Evolutionary conservation across 2,329 filamentous ascomycete genomes (phyloP).

Genomic region (Fusarium nodosum): DNA sequence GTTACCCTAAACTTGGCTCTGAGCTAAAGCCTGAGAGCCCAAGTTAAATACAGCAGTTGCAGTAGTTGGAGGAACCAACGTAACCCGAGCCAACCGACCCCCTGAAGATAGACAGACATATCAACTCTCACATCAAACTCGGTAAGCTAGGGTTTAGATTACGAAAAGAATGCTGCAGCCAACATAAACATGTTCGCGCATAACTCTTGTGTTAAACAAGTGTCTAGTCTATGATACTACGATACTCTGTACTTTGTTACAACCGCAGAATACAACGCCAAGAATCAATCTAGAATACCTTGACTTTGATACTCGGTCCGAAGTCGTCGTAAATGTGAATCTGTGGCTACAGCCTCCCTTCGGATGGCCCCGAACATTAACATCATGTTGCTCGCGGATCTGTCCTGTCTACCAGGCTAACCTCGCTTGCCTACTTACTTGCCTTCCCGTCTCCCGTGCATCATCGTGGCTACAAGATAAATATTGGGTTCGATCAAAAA

Average conservation of each 20-base stretch:
- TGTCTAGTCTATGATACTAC: not conserved
- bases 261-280: not conserved
- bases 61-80: slow-evolving; percentile 1
- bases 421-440: slow-evolving; percentile 3
- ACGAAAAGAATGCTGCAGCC: not conserved
- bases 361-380: slow-evolving; percentile 44
- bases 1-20: not conserved
- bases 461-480: slow-evolving; percentile 6
- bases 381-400: slow-evolving; percentile 25
- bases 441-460: slow-evolving; percentile 4
- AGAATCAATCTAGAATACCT: slow-evolving; percentile 8
- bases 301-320: slow-evolving; percentile 36
- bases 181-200: not conserved
- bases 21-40: not conserved
- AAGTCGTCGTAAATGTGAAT: slow-evolving; percentile 31
- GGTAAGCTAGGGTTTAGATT: slow-evolving; percentile 10
- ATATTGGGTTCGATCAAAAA: slow-evolving; percentile 1
- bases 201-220: not conserved
- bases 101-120: not conserved
- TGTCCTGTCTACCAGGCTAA: slow-evolving; percentile 17
- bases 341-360: slow-evolving; percentile 22
- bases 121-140: slow-evolving; percentile 10
- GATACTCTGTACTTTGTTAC: not conserved
- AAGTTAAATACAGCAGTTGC: not conserved
- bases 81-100: slow-evolving; percentile 13